These are phyloP conservation scores for Nakazawaea siamensis DNA, from an alignment of 805 yeast species.

Conservation along the genomic window DNA sequence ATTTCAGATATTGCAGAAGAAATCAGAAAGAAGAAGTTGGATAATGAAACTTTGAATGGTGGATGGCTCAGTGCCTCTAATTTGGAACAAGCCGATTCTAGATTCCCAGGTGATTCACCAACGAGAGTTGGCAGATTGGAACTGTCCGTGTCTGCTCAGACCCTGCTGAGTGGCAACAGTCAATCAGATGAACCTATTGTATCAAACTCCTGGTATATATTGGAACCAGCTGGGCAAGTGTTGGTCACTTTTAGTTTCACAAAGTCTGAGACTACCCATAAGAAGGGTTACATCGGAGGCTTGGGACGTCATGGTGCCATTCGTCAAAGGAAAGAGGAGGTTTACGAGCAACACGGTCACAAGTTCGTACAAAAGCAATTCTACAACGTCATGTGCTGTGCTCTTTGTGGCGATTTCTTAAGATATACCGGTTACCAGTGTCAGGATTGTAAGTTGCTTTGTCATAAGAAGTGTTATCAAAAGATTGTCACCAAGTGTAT, in stretches of 20 bases:
- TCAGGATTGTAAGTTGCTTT: constrained; percentile 73
- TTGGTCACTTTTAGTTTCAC: constrained; percentile 71
- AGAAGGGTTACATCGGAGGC: constrained; percentile 47
- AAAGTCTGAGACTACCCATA: constrained; percentile 46
- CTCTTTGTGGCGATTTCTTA: constrained; percentile 92
- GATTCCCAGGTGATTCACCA: not conserved
- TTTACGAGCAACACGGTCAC: constrained; percentile 94
- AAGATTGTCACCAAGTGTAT: constrained; percentile 81
- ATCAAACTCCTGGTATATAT: constrained; percentile 76
- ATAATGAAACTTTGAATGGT: constrained; percentile 55
- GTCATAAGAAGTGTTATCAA: constrained; percentile 75
- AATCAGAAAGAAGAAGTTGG: constrained; percentile 81
- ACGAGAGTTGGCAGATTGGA: not conserved
- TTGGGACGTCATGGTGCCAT: constrained; percentile 97
- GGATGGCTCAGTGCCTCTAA: constrained; percentile 88
- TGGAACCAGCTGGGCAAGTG: constrained; percentile 94
- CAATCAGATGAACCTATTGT: constrained; percentile 20
- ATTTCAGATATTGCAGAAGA: constrained; percentile 92
- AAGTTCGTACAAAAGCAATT: constrained; percentile 93
- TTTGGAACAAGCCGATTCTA: constrained; percentile 19
- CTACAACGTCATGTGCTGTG: constrained; percentile 95
- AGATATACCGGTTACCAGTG: constrained; percentile 83
- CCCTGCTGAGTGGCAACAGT: not conserved
- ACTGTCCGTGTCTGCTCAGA: not conserved
- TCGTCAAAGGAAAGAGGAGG: constrained; percentile 84